A percentile compares a stretch with the other conserved stretches of the same genome.
These are phyloP conservation scores for Syncephalastrum sp. DNA, from an alignment of 371 early-diverging fungal species.

Conservation along the genomic window DNA sequence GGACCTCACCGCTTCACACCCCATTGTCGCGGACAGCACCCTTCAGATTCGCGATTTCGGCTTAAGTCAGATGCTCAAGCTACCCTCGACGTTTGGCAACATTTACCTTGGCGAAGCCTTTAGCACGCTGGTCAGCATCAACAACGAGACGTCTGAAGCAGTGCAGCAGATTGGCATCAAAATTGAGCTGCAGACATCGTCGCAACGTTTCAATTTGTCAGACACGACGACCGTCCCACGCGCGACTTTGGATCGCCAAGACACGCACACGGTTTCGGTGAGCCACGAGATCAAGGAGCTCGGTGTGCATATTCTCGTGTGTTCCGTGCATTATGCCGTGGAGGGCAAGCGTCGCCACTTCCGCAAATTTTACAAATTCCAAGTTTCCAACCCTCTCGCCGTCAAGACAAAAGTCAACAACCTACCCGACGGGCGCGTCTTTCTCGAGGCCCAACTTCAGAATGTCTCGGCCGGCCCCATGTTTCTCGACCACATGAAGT, in stretches of 20 bases:
- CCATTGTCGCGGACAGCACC: constrained; percentile 18
- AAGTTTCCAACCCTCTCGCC: constrained; percentile 92
- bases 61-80: constrained; percentile 61
- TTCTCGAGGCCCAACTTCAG: constrained; percentile 92
- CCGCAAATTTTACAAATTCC: constrained; percentile 92
- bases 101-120: constrained; percentile 96
- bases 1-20: constrained; percentile 36
- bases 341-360: constrained; percentile 72
- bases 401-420: constrained; percentile 95
- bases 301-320: constrained; percentile 88
- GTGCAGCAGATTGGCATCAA: constrained; percentile 75
- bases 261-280: constrained; percentile 71
- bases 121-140: constrained; percentile 76
- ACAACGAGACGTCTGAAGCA: constrained; percentile 71
- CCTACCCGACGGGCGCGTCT: constrained; percentile 68
- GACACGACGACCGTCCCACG: constrained; percentile 56
- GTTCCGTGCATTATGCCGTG: constrained; percentile 78
- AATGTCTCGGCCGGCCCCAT: constrained; percentile 80
- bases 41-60: constrained; percentile 60
- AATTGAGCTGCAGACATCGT: constrained; percentile 86
- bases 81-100: constrained; percentile 80
- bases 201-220: constrained; percentile 71
- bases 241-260: constrained; percentile 40
- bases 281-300: constrained; percentile 95
- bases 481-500: constrained; percentile 86